phyloP scores from a whole-genome alignment of 2,329 filamentous ascomycete genomes.

The Calonectria pseudoreteaudii region DNA sequence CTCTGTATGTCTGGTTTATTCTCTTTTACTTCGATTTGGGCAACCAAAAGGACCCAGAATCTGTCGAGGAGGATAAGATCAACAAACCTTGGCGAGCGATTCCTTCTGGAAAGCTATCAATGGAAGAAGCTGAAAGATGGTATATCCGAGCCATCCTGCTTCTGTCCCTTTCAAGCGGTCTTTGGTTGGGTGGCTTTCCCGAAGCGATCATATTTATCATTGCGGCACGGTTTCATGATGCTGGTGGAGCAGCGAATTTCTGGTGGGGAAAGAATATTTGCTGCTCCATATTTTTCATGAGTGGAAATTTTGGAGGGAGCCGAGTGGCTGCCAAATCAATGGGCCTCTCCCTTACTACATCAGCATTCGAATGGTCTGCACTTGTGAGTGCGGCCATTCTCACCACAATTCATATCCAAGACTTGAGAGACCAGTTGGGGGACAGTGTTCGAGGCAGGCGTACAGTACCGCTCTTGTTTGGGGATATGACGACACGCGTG shows the following conservation, averaged over 20 bases:
- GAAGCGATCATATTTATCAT: background rate
- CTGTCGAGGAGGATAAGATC: background rate
- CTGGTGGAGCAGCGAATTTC: background rate
- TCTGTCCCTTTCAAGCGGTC: background rate
- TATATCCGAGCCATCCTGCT: background rate
- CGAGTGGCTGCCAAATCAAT: background rate
- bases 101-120: background rate
- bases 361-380: background rate
- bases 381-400: background rate
- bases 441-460: background rate
- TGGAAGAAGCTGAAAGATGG: background rate
- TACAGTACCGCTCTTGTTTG: background rate
- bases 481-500: background rate
- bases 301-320: background rate
- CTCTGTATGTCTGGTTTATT: background rate
- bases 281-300: background rate
- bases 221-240: background rate
- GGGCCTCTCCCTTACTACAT: background rate
- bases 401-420: background rate
- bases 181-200: background rate
- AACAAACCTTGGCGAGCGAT: constrained; percentile 6
- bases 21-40: background rate
- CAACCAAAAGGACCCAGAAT: background rate
- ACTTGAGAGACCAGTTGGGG: background rate
- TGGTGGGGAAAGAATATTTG: constrained; percentile 6